Percentiles rank a stretch among this genome's conserved stretches.
Evolutionary conservation across 805 yeast species (phyloP).

Genomic region (Candida parachauliodes): DNA sequence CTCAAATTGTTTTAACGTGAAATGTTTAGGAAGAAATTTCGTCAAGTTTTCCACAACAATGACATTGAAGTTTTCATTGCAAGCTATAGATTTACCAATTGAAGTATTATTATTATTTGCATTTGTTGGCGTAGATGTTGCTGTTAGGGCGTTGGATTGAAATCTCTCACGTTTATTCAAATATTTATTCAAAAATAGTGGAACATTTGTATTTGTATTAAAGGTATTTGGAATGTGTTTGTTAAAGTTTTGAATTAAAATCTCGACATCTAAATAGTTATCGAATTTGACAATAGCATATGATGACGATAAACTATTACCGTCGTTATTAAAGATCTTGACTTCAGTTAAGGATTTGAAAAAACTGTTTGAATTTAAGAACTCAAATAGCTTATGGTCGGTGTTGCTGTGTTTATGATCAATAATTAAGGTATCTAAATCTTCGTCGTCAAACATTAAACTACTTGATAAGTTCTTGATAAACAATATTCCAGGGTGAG

Average conservation of each 20-base stretch:
- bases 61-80: slow-evolving; percentile 12
- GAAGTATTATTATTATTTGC: neutral
- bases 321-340: slow-evolving; percentile 12
- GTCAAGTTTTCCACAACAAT: slow-evolving; percentile 42
- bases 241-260: slow-evolving; percentile 18
- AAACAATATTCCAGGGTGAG: slow-evolving; percentile 59
- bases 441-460: slow-evolving; percentile 16
- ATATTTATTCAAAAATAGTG: slow-evolving; percentile 58
- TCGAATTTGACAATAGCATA: slow-evolving; percentile 31
- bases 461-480: slow-evolving; percentile 46
- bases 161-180: slow-evolving; percentile 62
- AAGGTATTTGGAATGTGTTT: slow-evolving; percentile 17
- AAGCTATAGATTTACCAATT: neutral
- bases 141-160: too few relatives aligned
- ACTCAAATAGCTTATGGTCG: slow-evolving; percentile 6
- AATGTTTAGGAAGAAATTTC: slow-evolving; percentile 48
- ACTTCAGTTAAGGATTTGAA: slow-evolving; percentile 10
- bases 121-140: neutral
- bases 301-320: slow-evolving; percentile 13
- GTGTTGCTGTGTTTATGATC: neutral
- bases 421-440: slow-evolving; percentile 6
- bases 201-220: slow-evolving; percentile 24
- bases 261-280: slow-evolving; percentile 33
- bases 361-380: slow-evolving; percentile 7
- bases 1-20: slow-evolving; percentile 36